A percentile compares a stretch with the other conserved stretches of the same genome.
Evolutionary conservation across 345 rosid species (phyloP).

Genomic region (Punica granatum): DNA sequence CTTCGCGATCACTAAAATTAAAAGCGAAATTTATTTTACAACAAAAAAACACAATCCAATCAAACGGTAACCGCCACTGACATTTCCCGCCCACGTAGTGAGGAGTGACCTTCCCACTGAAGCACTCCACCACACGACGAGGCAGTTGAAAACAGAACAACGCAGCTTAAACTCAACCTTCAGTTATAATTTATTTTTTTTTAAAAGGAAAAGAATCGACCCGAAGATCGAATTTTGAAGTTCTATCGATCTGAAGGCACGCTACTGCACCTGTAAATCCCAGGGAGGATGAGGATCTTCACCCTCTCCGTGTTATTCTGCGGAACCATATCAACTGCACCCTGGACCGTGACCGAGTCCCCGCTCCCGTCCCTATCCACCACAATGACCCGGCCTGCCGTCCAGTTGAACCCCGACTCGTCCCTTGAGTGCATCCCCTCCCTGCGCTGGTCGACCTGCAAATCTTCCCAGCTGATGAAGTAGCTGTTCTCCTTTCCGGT

Average conservation of each 20-base stretch:
- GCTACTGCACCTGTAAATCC: constrained; percentile 62
- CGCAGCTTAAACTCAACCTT: background rate
- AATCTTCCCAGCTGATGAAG: constrained; percentile 73
- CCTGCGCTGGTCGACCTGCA: constrained; percentile 33
- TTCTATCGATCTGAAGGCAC: background rate
- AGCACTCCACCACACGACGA: background rate
- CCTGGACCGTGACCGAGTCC: constrained; percentile 78
- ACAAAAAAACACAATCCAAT: constrained; percentile 8
- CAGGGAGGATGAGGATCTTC: constrained; percentile 71
- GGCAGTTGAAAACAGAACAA: background rate
- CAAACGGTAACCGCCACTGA: constrained; percentile 1
- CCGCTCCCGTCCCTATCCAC: constrained; percentile 66
- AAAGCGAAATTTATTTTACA: background rate
- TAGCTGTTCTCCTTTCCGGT: constrained; percentile 5
- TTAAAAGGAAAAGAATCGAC: background rate
- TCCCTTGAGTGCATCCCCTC: constrained; percentile 20
- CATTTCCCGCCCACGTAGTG: background rate
- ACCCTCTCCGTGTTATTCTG: constrained; percentile 51
- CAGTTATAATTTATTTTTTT: background rate
- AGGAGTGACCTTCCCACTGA: background rate
- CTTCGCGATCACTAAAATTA: background rate
- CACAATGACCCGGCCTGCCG: constrained; percentile 40
- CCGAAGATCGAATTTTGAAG: too few relatives aligned
- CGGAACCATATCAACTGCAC: constrained; percentile 80
- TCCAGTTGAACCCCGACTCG: constrained; percentile 8